These are phyloP conservation scores for Periglandula ipomoeae DNA, from an alignment of 2,329 filamentous ascomycete species.

Conservation along the genomic window DNA sequence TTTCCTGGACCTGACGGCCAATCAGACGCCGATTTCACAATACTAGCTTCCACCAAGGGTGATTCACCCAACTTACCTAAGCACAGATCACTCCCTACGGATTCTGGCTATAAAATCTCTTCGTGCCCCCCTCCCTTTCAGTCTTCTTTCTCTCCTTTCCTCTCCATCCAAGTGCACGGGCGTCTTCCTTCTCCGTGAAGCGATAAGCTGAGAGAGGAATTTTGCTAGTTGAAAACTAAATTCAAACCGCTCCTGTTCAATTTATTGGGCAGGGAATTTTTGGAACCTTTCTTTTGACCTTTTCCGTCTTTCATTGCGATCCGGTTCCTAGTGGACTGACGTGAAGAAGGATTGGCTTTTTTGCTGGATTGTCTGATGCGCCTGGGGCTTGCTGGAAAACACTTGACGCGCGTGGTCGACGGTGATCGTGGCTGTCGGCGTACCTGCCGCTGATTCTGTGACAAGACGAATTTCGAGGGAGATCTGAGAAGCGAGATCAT, in stretches of 20 bases:
- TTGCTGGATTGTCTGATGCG: no score
- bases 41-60: neutral
- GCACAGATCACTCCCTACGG: neutral
- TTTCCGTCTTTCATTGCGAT: constrained; percentile 33
- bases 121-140: constrained; percentile 17
- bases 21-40: neutral
- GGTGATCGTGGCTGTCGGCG: no score
- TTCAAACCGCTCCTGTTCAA: constrained; percentile 60
- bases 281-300: constrained; percentile 39
- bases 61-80: constrained; percentile 7
- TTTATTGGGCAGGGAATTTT: constrained; percentile 64
- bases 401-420: no score
- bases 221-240: constrained; percentile 86
- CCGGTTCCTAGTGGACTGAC: constrained; percentile 21
- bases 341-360: constrained; percentile 30
- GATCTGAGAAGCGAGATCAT: no score
- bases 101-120: constrained; percentile 23
- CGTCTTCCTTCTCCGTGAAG: constrained; percentile 52
- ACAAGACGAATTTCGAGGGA: no score
- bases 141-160: constrained; percentile 32
- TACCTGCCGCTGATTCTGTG: no score
- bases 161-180: constrained; percentile 56
- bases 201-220: constrained; percentile 68
- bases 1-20: neutral
- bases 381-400: no score